Base-by-base conservation (phyloP, 1,284 basidiomycete genomes). In the Austroboletus novae-zelandiae region DNA sequence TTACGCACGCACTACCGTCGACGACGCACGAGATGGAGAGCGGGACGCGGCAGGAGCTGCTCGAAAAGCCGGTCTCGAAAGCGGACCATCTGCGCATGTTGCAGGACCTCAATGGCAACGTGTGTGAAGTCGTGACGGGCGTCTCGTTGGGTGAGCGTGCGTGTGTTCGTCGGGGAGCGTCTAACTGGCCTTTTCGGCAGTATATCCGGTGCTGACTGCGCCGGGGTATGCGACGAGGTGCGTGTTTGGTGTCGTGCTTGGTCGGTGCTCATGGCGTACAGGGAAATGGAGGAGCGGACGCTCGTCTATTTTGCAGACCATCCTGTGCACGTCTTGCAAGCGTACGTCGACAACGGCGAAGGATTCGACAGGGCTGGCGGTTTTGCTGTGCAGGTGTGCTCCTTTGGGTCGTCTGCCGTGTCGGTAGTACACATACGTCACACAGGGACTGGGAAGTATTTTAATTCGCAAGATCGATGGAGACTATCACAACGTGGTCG, bases 281-380 rank as follows among this genome's bases (percentile, higher is more conserved):
- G 90, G 62, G 89, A 87, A 27, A 85, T 95, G 60, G 91, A 93
- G 45, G 87, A 91, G 60, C 84, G 91, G 35, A 85, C 89, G 0
- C 70, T 91, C 6, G 89, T 93, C 5, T 78, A 90, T 60, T 95
- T 95, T 66, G 77, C 80, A 10, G 86, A 94, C 55, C 91, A 82
- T 64, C 73, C 84, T 0, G 65, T 71, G 31, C 70, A 82, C 31
- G 63, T 92, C 8, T 73, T 98, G 13, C 66, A 90, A 57, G 91
- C 93, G 0, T 98, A 98, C 62, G 92, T 88, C 30, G 86, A 94
- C 31, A 89, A 81, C 47, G 89, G 86, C 1, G 96, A 99, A 70
- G 96, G 96, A 0, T 67, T 88, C 42, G 93, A 97, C 64, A 80
- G 94, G 18, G 95, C 95, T 0, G 96, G 95, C 5, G 96, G 96